Evolutionary conservation across 768 basidiomycete genomes (phyloP).

Genomic region (Mycena albidolilacea): DNA sequence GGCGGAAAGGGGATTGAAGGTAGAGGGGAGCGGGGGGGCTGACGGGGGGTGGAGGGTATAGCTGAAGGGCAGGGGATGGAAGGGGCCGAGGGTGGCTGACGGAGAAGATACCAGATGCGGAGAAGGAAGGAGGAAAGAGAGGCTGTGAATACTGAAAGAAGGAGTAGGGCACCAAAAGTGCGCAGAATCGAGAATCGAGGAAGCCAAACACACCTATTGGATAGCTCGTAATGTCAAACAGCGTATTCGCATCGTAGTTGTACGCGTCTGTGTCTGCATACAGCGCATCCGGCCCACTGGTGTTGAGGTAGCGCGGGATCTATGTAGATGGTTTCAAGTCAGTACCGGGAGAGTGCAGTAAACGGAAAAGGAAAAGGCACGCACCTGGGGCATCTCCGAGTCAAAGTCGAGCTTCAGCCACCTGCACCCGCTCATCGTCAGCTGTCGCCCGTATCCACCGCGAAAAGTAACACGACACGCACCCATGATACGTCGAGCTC

Average conservation of each 20-base stretch:
- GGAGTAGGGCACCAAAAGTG: background rate
- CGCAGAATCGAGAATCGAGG: background rate
- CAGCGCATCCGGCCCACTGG: conserved; percentile 21
- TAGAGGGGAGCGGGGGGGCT: no score
- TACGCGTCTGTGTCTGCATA: conserved; percentile 33
- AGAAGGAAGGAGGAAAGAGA: background rate
- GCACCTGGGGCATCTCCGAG: conserved; percentile 20
- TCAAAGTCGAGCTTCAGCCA: conserved; percentile 22
- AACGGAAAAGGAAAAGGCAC: background rate
- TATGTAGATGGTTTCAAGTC: background rate
- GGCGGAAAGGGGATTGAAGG: no score
- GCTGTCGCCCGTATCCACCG: background rate
- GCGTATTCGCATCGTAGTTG: conserved; percentile 20
- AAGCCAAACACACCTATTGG: background rate
- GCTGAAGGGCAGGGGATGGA: no score
- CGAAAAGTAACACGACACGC: background rate
- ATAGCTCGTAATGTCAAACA: conserved; percentile 16
- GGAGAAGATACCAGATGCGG: no score
- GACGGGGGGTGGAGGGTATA: no score
- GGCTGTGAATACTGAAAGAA: no score
- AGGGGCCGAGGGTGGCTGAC: no score
- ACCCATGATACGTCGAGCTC: conserved; percentile 32
- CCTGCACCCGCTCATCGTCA: background rate
- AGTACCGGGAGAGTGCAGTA: background rate
- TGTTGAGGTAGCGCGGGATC: conserved; percentile 27